Evolutionary conservation across 495 filamentous ascomycete genomes (phyloP), one percentile per base, ranked within the genome.

Genomic region (Neurospora sp.): DNA sequence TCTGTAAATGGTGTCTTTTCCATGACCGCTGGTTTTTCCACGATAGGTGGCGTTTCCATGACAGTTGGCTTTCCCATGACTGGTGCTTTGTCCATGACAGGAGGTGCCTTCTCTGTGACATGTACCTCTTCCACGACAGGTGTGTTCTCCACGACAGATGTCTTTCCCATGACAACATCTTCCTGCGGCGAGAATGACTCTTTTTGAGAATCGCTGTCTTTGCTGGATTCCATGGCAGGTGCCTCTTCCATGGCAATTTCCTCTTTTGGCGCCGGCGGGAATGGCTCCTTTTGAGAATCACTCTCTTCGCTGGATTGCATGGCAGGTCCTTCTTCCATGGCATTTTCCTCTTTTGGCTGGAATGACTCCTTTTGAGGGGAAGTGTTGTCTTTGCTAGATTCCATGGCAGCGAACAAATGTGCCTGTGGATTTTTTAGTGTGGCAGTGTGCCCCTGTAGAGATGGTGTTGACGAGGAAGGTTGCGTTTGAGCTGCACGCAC

Each of bases 301-400:
- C 4, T 23, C n/a, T 48, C 42, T 20, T 46, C 1, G 44, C 44
- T 20, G 44, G 1, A 20, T 10, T 46, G 8, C 44, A 20, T 20
- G 0, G 9, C 44, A 20, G n/a, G n/a, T 46, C 0, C n/a, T 3
- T 0, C 2, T 20, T 20, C 44, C 0, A n/a, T 46, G 8, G 0
- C n/a, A 46, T 10, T 1, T 46, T 46, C 8, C 7, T 20, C 44
- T 23, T 48, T 23, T 48, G 44, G 0, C 1, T 12, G 44, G n/a
- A 48, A 48, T 12, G 44, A 4, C n/a, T 48, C 44, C 4, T 23
- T 2, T 11, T 48, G 44, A 23, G 44, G n/a, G 10, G n/a, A 23
- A 48, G 10, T 48, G n/a, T 4, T 23, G n/a, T 20, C n/a, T 23
- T 11, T 3, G 46, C 10, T 23, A 4, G 11, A 54, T 7, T 54